Conservation (phyloP, 78 protist species). For the Guillardia theta region DNA sequence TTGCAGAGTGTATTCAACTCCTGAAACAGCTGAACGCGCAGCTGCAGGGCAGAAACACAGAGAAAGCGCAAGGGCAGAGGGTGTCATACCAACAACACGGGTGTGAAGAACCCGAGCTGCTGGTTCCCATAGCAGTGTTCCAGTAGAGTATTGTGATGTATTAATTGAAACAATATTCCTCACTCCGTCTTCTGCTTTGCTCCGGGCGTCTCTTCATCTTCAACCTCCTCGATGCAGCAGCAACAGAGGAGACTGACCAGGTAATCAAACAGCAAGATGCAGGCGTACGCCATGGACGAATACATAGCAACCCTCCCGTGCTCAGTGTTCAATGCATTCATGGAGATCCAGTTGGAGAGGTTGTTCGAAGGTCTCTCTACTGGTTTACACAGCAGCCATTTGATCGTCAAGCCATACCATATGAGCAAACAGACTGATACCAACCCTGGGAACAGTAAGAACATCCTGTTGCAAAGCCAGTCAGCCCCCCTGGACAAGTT, state of each 20-base stretch:
- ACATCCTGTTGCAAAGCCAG: neutral
- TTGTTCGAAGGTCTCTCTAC: neutral
- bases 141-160: no score
- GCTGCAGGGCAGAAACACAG: no score
- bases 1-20: no score
- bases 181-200: neutral
- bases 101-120: no score
- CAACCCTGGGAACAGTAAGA: neutral
- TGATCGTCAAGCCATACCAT: neutral
- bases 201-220: neutral
- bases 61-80: no score
- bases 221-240: conserved; percentile 1
- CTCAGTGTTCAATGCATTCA: neutral
- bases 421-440: neutral
- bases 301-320: neutral
- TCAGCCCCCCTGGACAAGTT: neutral
- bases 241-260: neutral
- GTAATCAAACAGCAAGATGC: neutral
- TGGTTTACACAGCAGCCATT: neutral
- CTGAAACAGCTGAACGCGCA: no score
- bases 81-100: no score
- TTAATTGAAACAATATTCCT: no score
- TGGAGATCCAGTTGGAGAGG: neutral
- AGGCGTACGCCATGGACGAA: neutral
- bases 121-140: no score